Evolutionary conservation across 768 basidiomycete genomes (phyloP), one percentile per base, ranked within the genome.

Genomic region (Tephrocybe sp.): DNA sequence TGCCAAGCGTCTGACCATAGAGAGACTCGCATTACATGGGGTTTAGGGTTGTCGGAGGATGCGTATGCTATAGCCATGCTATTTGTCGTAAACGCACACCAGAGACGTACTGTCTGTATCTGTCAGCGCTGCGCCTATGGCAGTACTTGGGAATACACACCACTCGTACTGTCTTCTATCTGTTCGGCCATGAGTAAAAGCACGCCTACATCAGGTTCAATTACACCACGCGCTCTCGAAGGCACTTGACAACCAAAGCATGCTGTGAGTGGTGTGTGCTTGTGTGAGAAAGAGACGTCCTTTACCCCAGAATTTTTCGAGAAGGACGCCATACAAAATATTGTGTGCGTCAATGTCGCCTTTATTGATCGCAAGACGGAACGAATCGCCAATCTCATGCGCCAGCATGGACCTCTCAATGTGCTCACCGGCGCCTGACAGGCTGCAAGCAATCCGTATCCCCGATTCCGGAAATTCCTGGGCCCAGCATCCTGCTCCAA

Each of bases 81-180:
- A 16, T 81, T 73, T 21, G 90, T 85, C 6, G 90, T 92, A 67
- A 92, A 92, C 32, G 82, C 87, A 60, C 89, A 91, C 87, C 88
- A 92, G 30, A 91, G 66, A 27, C 87, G 80, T 25, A 77, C 89
- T 87, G n/a, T 42, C 38, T 25, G 38, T 25, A n/a, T 35, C 24
- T 32, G 43, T 48, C 9, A 25, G 46, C 35, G 36, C 30, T 13
- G 41, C 46, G 27, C 38, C 24, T 1, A 27, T 36, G 44, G 13
- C 12, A 21, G n/a, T 18, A 51, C 53, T 9, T 22, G 18, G 31
- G 8, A 34, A 35, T 25, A 40, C 59, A 47, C 36, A 62, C 62
- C 62, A 16, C 31, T 34, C 12, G 44, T 49, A 24, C 39, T 47
- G 30, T 56, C 60, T 9, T 58, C 61, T 7, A 45, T 56, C 35